Conservation (phyloP, 257 asterid species). For the Lantana camara region DNA sequence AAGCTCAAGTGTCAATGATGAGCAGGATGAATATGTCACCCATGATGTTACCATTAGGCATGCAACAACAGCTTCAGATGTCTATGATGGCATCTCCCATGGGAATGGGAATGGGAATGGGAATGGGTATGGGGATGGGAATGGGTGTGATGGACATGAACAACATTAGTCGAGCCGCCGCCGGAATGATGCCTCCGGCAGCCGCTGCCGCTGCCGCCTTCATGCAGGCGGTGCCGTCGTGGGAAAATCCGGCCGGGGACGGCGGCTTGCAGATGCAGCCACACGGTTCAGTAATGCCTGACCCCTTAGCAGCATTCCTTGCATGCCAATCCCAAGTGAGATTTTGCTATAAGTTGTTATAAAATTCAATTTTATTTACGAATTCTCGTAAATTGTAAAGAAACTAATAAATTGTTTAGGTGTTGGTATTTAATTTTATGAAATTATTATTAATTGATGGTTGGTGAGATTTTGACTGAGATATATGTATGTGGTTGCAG, state of each 20-base stretch:
- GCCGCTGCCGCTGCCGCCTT: conserved; percentile 34
- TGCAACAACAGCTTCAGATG: conserved; percentile 85
- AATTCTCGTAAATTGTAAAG: too few species aligned
- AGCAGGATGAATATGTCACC: conserved; percentile 60
- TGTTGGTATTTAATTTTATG: too few species aligned
- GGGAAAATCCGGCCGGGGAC: conserved; percentile 39
- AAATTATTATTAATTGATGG: not conserved
- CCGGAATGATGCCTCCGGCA: conserved; percentile 28
- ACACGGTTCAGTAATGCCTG: conserved; percentile 22
- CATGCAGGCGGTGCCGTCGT: conserved; percentile 39
- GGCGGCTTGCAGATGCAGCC: conserved; percentile 29
- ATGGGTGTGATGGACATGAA: conserved; percentile 60
- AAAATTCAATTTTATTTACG: too few species aligned
- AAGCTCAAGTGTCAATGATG: conserved; percentile 67
- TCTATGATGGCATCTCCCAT: conserved; percentile 53
- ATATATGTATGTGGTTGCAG: conserved; percentile 35
- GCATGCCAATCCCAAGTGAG: conserved; percentile 60
- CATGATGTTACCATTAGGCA: conserved; percentile 65
- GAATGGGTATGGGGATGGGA: conserved; percentile 53
- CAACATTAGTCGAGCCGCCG: conserved; percentile 38
- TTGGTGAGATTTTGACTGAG: not conserved
- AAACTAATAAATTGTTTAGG: too few species aligned
- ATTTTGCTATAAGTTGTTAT: too few species aligned
- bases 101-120: conserved; percentile 59
- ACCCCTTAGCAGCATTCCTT: conserved; percentile 48